These are phyloP conservation scores for Catharanthus roseus DNA, from an alignment of 257 asterid species.

Conservation along the genomic window DNA sequence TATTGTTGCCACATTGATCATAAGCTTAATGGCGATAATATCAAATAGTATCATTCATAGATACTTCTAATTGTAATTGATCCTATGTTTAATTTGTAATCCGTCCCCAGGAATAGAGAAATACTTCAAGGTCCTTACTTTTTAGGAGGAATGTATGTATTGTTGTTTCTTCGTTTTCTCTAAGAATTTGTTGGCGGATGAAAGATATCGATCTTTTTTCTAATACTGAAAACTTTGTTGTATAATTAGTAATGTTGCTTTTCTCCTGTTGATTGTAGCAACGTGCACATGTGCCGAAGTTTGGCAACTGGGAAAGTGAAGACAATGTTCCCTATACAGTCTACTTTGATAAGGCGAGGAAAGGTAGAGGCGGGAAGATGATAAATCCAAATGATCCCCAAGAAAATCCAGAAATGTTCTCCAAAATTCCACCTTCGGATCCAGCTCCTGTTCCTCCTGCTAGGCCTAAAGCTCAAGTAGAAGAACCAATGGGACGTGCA, in stretches of 20 bases:
- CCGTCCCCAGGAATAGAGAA: not conserved
- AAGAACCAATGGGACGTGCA: slow-evolving; percentile 34
- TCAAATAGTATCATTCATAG: not conserved
- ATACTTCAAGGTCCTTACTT: not conserved
- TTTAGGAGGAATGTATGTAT: not conserved
- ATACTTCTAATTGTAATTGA: not conserved
- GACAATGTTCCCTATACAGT: slow-evolving; percentile 65
- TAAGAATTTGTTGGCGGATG: not conserved
- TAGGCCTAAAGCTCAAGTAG: slow-evolving; percentile 22
- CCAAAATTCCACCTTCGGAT: slow-evolving; percentile 21
- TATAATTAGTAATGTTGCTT: not conserved
- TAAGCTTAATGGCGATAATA: not conserved
- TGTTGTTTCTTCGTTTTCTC: not conserved
- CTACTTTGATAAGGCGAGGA: slow-evolving; percentile 69
- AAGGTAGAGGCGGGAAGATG: slow-evolving; percentile 58
- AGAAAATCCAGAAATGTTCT: slow-evolving; percentile 59
- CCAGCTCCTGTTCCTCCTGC: slow-evolving; percentile 30
- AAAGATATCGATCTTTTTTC: not conserved
- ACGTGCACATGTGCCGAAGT: slow-evolving; percentile 63
- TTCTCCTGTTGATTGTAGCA: slow-evolving; percentile 22
- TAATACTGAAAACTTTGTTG: not conserved
- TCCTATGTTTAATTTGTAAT: not conserved
- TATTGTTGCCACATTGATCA: not conserved
- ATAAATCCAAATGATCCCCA: slow-evolving; percentile 76
- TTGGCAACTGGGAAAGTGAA: slow-evolving; percentile 77